Conservation (phyloP, 768 basidiomycete genomes). For the Russula vinacea region DNA sequence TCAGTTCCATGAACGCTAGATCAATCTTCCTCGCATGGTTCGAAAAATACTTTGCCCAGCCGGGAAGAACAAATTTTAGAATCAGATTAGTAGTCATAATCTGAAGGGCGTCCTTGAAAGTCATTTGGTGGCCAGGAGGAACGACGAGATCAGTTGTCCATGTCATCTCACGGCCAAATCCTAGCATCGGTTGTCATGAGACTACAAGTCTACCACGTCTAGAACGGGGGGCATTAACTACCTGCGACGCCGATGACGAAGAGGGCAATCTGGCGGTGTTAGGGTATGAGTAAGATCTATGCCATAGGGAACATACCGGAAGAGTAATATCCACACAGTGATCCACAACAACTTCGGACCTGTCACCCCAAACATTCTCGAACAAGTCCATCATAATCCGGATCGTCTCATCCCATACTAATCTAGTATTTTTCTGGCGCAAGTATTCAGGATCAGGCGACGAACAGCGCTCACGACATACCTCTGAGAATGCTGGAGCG, state of each 20-base stretch:
- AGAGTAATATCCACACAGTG: conserved; percentile 53
- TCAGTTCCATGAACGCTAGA: conserved; percentile 45
- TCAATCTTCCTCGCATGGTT: conserved; percentile 35
- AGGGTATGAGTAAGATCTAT: background rate
- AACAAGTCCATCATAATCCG: conserved; percentile 37
- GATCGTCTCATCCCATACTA: conserved; percentile 42
- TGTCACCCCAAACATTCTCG: conserved; percentile 47
- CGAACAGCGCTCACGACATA: conserved; percentile 28
- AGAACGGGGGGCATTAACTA: background rate
- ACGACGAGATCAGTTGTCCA: conserved; percentile 46
- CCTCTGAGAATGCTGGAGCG: conserved; percentile 63
- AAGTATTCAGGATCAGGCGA: background rate
- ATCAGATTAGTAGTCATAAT: conserved; percentile 41
- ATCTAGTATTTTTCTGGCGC: conserved; percentile 38
- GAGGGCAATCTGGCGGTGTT: conserved; percentile 46
- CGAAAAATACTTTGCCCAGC: conserved; percentile 42
- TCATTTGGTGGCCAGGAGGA: conserved; percentile 46
- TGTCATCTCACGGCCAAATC: conserved; percentile 51
- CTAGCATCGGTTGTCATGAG: conserved; percentile 8
- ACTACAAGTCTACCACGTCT: background rate
- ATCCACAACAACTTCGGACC: conserved; percentile 43
- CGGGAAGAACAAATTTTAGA: conserved; percentile 41
- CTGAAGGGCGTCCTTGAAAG: conserved; percentile 50
- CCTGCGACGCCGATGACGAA: conserved; percentile 55
- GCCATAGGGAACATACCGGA: conserved; percentile 40